A percentile compares a stretch with the other conserved stretches of the same genome.
These are phyloP conservation scores for Cyberlindnera mrakii DNA, from an alignment of 805 yeast genomes.

Conservation along the genomic window DNA sequence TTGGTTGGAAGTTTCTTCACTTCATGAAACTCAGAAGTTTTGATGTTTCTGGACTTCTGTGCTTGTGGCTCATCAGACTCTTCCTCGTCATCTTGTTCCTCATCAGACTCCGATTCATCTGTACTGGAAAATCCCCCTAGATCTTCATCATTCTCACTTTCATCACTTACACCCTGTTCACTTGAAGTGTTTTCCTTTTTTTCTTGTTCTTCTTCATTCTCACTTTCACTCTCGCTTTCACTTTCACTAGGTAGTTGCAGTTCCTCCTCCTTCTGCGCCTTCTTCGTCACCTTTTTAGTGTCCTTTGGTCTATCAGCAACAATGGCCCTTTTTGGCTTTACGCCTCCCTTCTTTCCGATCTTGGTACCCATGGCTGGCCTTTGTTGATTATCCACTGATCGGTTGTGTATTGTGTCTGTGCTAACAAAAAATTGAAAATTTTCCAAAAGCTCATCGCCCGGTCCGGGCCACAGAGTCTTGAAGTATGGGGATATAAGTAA, in stretches of 20 bases:
- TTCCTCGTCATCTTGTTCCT: constrained; percentile 13
- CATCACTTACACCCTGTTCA: constrained; percentile 22
- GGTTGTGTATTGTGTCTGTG: not conserved
- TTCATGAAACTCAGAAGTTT: constrained; percentile 22
- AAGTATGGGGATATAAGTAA: no score
- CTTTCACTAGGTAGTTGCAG: constrained; percentile 23
- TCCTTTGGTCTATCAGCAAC: constrained; percentile 4
- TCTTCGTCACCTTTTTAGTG: constrained; percentile 1
- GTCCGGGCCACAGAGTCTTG: constrained; percentile 1
- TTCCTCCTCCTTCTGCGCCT: constrained; percentile 15
- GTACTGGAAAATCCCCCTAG: constrained; percentile 4
- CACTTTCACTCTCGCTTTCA: constrained; percentile 25
- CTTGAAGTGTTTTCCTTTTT: constrained; percentile 6
- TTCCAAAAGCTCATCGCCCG: constrained; percentile 12
- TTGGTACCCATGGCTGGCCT: constrained; percentile 9
- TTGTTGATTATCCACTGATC: no score
- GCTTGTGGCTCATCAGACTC: constrained; percentile 24
- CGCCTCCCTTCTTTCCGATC: constrained; percentile 13
- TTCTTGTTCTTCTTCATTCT: constrained; percentile 21
- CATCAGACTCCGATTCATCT: constrained; percentile 5
- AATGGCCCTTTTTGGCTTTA: constrained; percentile 17
- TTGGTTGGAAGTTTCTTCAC: constrained; percentile 18
- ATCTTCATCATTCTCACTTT: constrained; percentile 11
- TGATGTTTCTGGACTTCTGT: constrained; percentile 15
- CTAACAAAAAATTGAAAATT: constrained; percentile 1